phyloP scores from a whole-genome alignment of 495 filamentous ascomycete genomes.

The Aspergillus taichungensis region DNA sequence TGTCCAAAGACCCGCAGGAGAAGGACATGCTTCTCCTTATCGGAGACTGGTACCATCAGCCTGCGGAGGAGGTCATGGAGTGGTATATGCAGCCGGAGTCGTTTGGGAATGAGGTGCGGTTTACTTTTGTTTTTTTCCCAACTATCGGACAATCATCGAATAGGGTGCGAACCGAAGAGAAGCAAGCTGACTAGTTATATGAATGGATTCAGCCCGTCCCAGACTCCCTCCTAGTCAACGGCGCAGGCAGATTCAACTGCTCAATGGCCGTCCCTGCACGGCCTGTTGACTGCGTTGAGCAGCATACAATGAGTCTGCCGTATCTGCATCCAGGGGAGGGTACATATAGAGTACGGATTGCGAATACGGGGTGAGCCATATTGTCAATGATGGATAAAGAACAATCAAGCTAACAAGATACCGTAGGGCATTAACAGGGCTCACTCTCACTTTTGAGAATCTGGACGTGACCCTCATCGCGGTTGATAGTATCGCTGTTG shows the following conservation, averaged over 20 bases:
- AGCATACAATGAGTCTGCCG: conserved; percentile 5
- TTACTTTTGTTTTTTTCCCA: neutral
- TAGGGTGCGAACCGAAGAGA: too few relatives aligned
- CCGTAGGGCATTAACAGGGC: conserved; percentile 37
- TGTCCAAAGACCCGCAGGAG: conserved; percentile 25
- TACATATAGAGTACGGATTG: conserved; percentile 23
- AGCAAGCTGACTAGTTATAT: too few relatives aligned
- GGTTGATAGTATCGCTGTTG: conserved; percentile 34
- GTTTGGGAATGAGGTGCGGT: conserved; percentile 38
- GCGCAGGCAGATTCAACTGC: conserved; percentile 39
- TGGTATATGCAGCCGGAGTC: conserved; percentile 39
- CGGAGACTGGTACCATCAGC: conserved; percentile 46
- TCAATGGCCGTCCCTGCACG: conserved; percentile 39
- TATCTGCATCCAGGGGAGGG: conserved; percentile 15
- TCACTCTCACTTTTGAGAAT: conserved; percentile 26
- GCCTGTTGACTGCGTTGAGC: conserved; percentile 33
- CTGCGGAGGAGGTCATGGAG: conserved; percentile 27
- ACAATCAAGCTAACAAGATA: neutral
- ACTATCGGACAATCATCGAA: too few relatives aligned
- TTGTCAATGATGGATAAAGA: neutral
- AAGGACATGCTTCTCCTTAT: conserved; percentile 38
- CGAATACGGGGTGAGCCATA: conserved; percentile 30
- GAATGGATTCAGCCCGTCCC: conserved; percentile 47
- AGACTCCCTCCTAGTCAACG: conserved; percentile 44
- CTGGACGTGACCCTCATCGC: conserved; percentile 24